Base-by-base conservation (phyloP, 2,329 filamentous ascomycete genomes). In the Aspergillus bombycis region DNA sequence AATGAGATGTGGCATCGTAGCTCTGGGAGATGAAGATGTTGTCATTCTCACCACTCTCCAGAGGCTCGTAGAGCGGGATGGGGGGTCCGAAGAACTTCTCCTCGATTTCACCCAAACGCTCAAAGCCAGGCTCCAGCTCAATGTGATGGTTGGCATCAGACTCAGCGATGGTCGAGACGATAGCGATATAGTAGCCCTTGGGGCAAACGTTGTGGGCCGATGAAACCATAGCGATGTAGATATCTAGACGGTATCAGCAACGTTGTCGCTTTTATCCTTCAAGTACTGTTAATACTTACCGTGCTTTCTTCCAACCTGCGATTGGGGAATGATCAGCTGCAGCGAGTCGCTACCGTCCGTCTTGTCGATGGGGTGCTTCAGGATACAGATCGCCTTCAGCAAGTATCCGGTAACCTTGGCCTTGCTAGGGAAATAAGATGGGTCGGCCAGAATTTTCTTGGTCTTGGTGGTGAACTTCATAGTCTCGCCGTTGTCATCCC, bases 111-210 rank as follows among this genome's bases (percentile, higher is more conserved):
- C 95, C 95, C 34, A 99, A 89, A 70, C 94, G 90, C 75, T 97
- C 93, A 70, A 98, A 89, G 75, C 94, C 95, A 34, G 94, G 89
- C 81, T 95, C 89, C 50, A 99, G 89, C 84, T 99, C 95, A 62
- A 97, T 85, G 81, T 99, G 95, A 82, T 97, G 94, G 86, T 99
- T 98, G 68, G 92, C 89, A 65, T 89, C 83, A 52, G 89, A 90
- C 85, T 99, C 96, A 68, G 95, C 93, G 75, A 99, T 97, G 64
- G 95, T 99, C 55, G 93, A 97, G 69, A 99, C 94, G 65, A 98
- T 99, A 73, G 95, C 95, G 72, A 99, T 93, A 85, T 96, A 99
- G 88, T 97, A 98, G 65, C 94, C 94, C 87, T 97, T 96, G 74
- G 96, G 95, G 84, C 94, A 98, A 72, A 99, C 96, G 74, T 96